Percentiles rank a stretch among this genome's conserved stretches.
Evolutionary conservation across 345 rosid genomes (phyloP).

Genomic region (Salix purpurea): DNA sequence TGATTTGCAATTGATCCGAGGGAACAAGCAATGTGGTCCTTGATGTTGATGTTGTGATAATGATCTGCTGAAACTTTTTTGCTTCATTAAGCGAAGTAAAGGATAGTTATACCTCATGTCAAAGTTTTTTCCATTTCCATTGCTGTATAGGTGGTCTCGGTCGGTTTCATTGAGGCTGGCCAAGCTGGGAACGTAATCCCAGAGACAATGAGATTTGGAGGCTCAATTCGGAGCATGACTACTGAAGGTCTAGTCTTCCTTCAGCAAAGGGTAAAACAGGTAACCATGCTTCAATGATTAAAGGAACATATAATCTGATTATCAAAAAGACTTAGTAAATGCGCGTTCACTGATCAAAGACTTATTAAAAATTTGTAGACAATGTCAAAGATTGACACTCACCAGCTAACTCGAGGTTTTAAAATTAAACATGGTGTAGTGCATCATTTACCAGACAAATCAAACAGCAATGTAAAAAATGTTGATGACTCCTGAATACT

Average conservation of each 20-base stretch:
- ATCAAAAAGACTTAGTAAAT: neutral
- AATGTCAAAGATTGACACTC: neutral
- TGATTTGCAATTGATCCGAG: neutral
- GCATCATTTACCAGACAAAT: neutral
- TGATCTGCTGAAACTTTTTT: neutral
- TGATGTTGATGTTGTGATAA: neutral
- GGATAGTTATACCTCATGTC: neutral
- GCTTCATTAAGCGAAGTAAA: neutral
- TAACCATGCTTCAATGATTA: conserved; percentile 7
- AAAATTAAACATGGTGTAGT: neutral
- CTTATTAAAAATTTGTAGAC: neutral
- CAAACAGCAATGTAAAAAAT: no score
- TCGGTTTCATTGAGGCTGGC: conserved; percentile 42
- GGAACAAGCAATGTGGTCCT: neutral
- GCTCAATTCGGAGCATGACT: conserved; percentile 46
- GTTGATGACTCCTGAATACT: no score
- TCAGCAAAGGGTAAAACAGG: conserved; percentile 44
- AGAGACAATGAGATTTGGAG: conserved; percentile 41
- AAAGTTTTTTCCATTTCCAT: neutral
- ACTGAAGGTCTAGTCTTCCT: conserved; percentile 35
- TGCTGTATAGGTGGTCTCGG: conserved; percentile 19
- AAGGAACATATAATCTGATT: neutral
- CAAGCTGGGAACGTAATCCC: conserved; percentile 45
- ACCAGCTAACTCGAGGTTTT: neutral
- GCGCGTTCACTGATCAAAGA: neutral